Evolutionary conservation across 345 rosid species (phyloP), one percentile per base, ranked within the genome.

Genomic region (Citrus medica): DNA sequence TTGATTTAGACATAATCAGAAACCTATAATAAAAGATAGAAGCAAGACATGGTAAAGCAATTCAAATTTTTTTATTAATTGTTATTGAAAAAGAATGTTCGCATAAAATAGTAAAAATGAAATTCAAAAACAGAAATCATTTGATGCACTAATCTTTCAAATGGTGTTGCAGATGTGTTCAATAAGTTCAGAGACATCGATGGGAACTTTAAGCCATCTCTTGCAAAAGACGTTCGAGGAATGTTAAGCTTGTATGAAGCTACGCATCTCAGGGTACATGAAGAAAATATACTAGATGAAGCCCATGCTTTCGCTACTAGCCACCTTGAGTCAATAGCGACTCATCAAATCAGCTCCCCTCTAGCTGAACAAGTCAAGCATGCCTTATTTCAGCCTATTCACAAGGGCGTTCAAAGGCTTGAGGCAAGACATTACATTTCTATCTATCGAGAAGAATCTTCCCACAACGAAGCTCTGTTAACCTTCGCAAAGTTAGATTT

Each of bases 241-340:
- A 6, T 86, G 62, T 53, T 86, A n/a, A 78, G 85, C 46, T 84
- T 89, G 6, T 89, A 87, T 30, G 89, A 89, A 62, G 87, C 86
- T 0, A 56, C 87, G 2, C 78, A 84, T 78, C 78, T 84, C 8
- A 67, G 84, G 4, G 61, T 79, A 5, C 80, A 78, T 1, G 84
- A 78, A 28, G 92, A 87, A 69, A 60, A 48, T 3, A 81, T 81
- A 48, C 74, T 89, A 10, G 86, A 83, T 46, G 82, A 83, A 22
- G 85, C 85, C 14, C 83, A 81, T 59, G 70, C 73, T 35, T 89
- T 83, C 59, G 72, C 85, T 9, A 73, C 38, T 12, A 27, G 78
- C 6, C 55, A 78, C 24, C 81, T 85, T 8, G 69, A 62, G 35
- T 27, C 76, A 30, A 46, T 69, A 9, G 73, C 9, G 32, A 73